phyloP scores from a whole-genome alignment of 2,329 filamentous ascomycete species.

The Sphaerulina musiva region DNA sequence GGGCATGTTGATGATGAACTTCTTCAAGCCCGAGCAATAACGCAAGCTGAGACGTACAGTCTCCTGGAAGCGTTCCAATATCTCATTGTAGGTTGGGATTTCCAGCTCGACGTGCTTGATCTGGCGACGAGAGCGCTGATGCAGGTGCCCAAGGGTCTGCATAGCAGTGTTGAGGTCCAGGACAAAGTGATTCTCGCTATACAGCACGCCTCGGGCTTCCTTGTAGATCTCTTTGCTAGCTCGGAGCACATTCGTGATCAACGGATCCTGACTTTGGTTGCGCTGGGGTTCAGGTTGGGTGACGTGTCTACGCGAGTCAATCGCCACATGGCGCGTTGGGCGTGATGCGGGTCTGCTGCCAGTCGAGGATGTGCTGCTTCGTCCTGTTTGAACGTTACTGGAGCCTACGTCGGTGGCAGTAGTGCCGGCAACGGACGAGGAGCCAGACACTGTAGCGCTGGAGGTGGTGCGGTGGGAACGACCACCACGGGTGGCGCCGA shows the following conservation, averaged over 20 bases:
- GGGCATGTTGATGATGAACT: conserved; percentile 37
- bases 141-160: conserved; percentile 35
- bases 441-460: not conserved
- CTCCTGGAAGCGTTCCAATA: conserved; percentile 43
- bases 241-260: conserved; percentile 37
- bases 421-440: not conserved
- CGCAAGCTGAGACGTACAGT: conserved; percentile 41
- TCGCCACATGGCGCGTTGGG: not conserved
- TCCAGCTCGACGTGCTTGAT: conserved; percentile 41
- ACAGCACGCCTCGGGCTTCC: conserved; percentile 39
- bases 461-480: not conserved
- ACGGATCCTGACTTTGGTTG: conserved; percentile 31
- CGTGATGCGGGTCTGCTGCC: not conserved
- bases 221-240: conserved; percentile 37
- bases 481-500: not conserved
- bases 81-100: conserved; percentile 43
- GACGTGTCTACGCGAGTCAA: not conserved
- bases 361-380: too few species aligned
- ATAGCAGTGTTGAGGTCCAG: conserved; percentile 37
- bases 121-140: conserved; percentile 40
- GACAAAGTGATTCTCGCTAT: conserved; percentile 37
- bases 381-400: not conserved
- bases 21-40: conserved; percentile 43
- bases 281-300: conserved; percentile 15
- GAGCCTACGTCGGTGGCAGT: not conserved